A percentile compares a stretch with the other conserved stretches of the same genome.
Conservation (phyloP, 1,139 yeast genomes). For the Suhomyces yuchorum region DNA sequence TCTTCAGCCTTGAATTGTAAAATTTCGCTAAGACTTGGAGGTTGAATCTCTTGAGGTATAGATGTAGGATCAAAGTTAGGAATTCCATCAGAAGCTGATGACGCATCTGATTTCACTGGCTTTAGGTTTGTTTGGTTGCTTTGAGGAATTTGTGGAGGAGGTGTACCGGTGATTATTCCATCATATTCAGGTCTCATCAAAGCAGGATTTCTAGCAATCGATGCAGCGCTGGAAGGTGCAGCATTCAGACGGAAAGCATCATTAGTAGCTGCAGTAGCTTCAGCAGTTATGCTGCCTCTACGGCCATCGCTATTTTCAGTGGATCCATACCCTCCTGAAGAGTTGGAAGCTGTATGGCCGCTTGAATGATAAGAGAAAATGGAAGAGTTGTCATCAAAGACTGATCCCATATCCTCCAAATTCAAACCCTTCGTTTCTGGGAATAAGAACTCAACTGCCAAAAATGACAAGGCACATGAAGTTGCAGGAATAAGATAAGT, state of each 20-base stretch:
- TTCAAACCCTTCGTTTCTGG: constrained; percentile 92
- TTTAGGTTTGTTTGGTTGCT: constrained; percentile 16
- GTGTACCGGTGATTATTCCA: constrained; percentile 35
- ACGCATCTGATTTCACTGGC: constrained; percentile 28
- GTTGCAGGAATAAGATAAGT: constrained; percentile 80
- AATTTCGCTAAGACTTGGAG: constrained; percentile 39
- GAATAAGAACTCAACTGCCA: constrained; percentile 66
- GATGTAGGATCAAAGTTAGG: constrained; percentile 18
- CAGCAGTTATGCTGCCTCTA: constrained; percentile 25
- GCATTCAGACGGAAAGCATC: constrained; percentile 26
- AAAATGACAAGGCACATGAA: constrained; percentile 69
- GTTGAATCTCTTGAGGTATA: constrained; percentile 41
- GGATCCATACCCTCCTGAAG: constrained; percentile 24
- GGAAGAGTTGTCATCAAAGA: constrained; percentile 38
- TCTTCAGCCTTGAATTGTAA: constrained; percentile 28
- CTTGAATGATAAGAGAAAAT: constrained; percentile 48
- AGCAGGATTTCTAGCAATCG: constrained; percentile 43
- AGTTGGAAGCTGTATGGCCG: constrained; percentile 15
- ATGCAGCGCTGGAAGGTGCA: constrained; percentile 34
- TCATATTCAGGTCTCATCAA: constrained; percentile 35
- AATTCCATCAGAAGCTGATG: constrained; percentile 10
- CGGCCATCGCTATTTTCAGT: constrained; percentile 14
- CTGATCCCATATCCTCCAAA: constrained; percentile 79
- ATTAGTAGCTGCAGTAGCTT: constrained; percentile 14
- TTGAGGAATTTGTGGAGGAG: constrained; percentile 21